Evolutionary conservation across 768 basidiomycete genomes (phyloP).

Genomic region (Russula sp.): DNA sequence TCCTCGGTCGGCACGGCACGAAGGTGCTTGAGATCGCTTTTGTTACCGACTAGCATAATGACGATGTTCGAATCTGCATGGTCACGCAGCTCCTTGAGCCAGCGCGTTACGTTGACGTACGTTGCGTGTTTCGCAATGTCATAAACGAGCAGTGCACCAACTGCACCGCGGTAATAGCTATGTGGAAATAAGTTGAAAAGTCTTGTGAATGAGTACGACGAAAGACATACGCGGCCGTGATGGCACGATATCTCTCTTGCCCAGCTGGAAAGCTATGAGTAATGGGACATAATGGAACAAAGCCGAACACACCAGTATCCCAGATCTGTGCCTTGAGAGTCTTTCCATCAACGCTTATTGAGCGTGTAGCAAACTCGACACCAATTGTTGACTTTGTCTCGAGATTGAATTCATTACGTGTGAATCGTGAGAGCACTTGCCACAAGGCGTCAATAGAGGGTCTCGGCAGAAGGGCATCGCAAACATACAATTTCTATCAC

Average conservation of each 20-base stretch:
- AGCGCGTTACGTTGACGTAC: slow-evolving; percentile 89
- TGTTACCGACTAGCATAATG: slow-evolving; percentile 96
- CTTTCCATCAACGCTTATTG: slow-evolving; percentile 94
- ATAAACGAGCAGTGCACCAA: slow-evolving; percentile 89
- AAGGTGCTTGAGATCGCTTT: slow-evolving; percentile 98
- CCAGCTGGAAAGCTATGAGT: slow-evolving; percentile 56
- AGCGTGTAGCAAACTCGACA: slow-evolving; percentile 97
- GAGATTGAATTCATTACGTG: slow-evolving; percentile 98
- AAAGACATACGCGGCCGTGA: slow-evolving; percentile 85
- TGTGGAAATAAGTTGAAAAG: neutral
- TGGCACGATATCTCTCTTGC: slow-evolving; percentile 96
- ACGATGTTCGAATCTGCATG: slow-evolving; percentile 92
- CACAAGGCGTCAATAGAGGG: slow-evolving; percentile 21
- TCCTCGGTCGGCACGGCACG: slow-evolving; percentile 97
- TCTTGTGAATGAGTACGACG: slow-evolving; percentile 12
- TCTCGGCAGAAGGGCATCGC: neutral
- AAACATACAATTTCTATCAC: slow-evolving; percentile 61
- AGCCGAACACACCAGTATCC: slow-evolving; percentile 79
- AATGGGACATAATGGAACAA: slow-evolving; percentile 13
- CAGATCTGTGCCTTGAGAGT: slow-evolving; percentile 98
- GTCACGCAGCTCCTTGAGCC: slow-evolving; percentile 96
- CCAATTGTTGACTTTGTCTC: slow-evolving; percentile 99
- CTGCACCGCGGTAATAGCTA: slow-evolving; percentile 97
- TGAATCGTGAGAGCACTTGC: slow-evolving; percentile 99
- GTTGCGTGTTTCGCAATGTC: slow-evolving; percentile 94